Evolutionary conservation across 2,329 filamentous ascomycete genomes (phyloP), one percentile per base, ranked within the genome.

Genomic region (Sclerotinia glacialis): DNA sequence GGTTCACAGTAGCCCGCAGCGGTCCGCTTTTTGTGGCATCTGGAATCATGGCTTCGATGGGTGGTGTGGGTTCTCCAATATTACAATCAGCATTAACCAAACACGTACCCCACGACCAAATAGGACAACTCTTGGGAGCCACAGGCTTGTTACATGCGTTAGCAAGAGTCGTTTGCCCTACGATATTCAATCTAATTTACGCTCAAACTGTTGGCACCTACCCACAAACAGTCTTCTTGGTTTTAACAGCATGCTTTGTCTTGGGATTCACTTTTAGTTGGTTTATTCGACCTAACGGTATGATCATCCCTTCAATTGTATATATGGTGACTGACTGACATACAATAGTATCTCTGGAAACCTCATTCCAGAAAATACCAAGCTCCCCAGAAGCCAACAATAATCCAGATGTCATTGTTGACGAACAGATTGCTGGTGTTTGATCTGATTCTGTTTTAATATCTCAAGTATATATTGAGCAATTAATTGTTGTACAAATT

Each of bases 41-140:
- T 23, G 94, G 92, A 58, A 81, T 91, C 54, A 73, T 93, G 23
- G 89, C 92, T 1, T 84, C 92, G 0, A 79, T 96, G 49, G 94
- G 94, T 31, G 93, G 93, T 1, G 88, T 98, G 55, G 93, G 90
- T 0, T 89, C 89, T 46, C 93, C 95, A 1, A 95, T 91, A 0
- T 82, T 96, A 60, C 92, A 96, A 74, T 89, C 91, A 1, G 85
- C 90, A 0, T 80, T 97, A 61, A 97, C 93, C 26, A 98, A 97
- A 76, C 95, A 98, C 77, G 89, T 98, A 0, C 92, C 93, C 0
- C 83, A 87, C 0, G 90, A 95, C 70, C 85, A 86, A 56, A 89
- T 95, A 0, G 95, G 95, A 0, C 88, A 95, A 76, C 81, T 98
- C n/a, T 83, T 99, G 0, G 95, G 95, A 28, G 93, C 93, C 1